Evolutionary conservation across 2,329 filamentous ascomycete genomes (phyloP).

Genomic region (Neonectria magnoliae): DNA sequence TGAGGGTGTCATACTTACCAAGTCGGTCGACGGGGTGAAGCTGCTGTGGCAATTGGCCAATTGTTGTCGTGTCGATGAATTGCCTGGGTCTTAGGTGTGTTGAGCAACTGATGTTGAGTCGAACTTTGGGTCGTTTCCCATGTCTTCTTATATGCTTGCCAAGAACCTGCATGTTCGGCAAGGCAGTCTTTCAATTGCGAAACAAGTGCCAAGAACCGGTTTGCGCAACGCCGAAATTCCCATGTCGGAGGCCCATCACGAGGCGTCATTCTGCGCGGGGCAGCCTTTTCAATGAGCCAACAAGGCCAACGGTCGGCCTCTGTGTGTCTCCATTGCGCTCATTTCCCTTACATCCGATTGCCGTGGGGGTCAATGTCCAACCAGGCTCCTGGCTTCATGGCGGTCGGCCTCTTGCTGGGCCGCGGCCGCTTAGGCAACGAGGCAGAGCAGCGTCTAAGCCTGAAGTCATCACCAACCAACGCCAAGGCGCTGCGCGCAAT

Average conservation of each 20-base stretch:
- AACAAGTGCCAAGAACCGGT: neutral
- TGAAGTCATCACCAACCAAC: constrained; percentile 13
- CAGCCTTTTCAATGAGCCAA: neutral
- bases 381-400: neutral
- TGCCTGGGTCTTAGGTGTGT: neutral
- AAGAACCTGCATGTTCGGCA: neutral
- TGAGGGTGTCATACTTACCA: neutral
- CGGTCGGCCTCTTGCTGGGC: constrained; percentile 10
- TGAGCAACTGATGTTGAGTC: too few relatives aligned
- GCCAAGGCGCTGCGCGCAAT: constrained; percentile 1
- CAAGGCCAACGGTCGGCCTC: constrained; percentile 5
- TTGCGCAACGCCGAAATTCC: constrained; percentile 7
- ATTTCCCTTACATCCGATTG: constrained; percentile 16
- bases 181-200: neutral
- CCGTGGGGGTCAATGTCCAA: constrained; percentile 9
- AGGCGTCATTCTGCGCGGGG: neutral
- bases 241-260: constrained; percentile 37
- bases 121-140: neutral
- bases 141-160: neutral
- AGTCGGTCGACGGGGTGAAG: neutral
- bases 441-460: constrained; percentile 21
- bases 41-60: neutral
- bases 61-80: neutral
- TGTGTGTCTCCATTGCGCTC: constrained; percentile 5
- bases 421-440: constrained; percentile 25